Evolutionary conservation across 2,329 filamentous ascomycete species (phyloP).

Genomic region (Talaromyces sp.): DNA sequence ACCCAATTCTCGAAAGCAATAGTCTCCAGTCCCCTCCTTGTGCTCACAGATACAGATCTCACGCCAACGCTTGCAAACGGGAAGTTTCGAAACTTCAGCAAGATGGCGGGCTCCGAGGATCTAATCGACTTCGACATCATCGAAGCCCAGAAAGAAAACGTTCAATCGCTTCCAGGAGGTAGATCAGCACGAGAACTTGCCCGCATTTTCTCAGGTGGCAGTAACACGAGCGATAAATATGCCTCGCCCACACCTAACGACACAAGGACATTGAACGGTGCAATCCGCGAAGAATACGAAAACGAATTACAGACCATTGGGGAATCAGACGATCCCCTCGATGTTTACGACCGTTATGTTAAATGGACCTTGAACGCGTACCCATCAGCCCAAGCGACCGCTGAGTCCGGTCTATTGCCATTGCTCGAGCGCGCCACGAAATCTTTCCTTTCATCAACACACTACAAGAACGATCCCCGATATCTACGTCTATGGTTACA

Average conservation of each 20-base stretch:
- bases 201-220: slow-evolving; percentile 63
- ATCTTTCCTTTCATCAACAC: slow-evolving; percentile 76
- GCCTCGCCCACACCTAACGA: slow-evolving; percentile 69
- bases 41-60: neutral
- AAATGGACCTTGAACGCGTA: slow-evolving; percentile 97
- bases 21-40: slow-evolving; percentile 10
- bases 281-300: slow-evolving; percentile 81
- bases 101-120: slow-evolving; percentile 47
- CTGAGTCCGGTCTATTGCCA: slow-evolving; percentile 84
- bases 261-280: slow-evolving; percentile 76
- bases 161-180: slow-evolving; percentile 85
- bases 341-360: slow-evolving; percentile 94
- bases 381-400: slow-evolving; percentile 87
- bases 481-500: slow-evolving; percentile 93
- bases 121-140: slow-evolving; percentile 79
- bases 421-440: slow-evolving; percentile 93
- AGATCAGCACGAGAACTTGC: slow-evolving; percentile 88
- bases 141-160: slow-evolving; percentile 97
- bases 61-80: slow-evolving; percentile 6
- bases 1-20: slow-evolving; percentile 22
- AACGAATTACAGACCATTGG: slow-evolving; percentile 74
- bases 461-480: slow-evolving; percentile 93
- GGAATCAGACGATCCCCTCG: slow-evolving; percentile 92
- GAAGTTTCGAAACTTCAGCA: slow-evolving; percentile 44
- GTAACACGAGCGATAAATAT: slow-evolving; percentile 51